These are phyloP conservation scores for Botryotinia calthae DNA, from an alignment of 2,329 filamentous ascomycete genomes.

Conservation along the genomic window DNA sequence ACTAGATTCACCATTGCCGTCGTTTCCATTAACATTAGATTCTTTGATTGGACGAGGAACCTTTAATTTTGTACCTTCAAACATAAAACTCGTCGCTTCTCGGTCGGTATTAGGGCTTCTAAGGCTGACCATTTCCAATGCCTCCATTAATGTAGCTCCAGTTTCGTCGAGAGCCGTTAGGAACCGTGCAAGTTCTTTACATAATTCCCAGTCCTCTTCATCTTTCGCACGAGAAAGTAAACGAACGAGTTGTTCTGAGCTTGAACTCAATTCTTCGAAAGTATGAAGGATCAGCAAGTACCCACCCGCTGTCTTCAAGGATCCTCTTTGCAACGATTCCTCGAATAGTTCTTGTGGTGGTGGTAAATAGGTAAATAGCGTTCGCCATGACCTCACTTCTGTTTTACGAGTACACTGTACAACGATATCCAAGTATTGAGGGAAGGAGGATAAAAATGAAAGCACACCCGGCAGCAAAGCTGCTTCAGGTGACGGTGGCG, in stretches of 20 bases:
- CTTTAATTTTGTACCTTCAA: conserved; percentile 40
- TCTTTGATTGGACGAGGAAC: conserved; percentile 25
- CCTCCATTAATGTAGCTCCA: conserved; percentile 73
- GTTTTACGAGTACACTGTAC: conserved; percentile 97
- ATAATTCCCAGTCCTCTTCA: conserved; percentile 91
- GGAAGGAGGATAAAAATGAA: conserved; percentile 68
- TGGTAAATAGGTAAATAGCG: conserved; percentile 86
- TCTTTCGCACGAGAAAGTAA: conserved; percentile 77
- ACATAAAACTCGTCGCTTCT: conserved; percentile 41
- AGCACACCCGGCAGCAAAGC: conserved; percentile 63
- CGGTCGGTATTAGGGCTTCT: conserved; percentile 39
- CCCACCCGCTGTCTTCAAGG: conserved; percentile 90
- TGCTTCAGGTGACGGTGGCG: conserved; percentile 59
- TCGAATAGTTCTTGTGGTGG: conserved; percentile 91
- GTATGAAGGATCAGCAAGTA: conserved; percentile 95
- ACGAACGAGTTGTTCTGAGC: conserved; percentile 74
- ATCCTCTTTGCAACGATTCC: conserved; percentile 79
- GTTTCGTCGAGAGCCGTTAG: conserved; percentile 87
- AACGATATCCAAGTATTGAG: conserved; percentile 88
- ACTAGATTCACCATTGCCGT: conserved; percentile 35
- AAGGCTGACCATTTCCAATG: conserved; percentile 62
- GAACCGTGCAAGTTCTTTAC: conserved; percentile 93
- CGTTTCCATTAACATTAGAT: conserved; percentile 37
- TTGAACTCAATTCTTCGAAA: conserved; percentile 64
- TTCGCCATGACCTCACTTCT: conserved; percentile 91